Evolutionary conservation across 176 grass and related monocot species (phyloP).

Genomic region (Oryza brachyantha): DNA sequence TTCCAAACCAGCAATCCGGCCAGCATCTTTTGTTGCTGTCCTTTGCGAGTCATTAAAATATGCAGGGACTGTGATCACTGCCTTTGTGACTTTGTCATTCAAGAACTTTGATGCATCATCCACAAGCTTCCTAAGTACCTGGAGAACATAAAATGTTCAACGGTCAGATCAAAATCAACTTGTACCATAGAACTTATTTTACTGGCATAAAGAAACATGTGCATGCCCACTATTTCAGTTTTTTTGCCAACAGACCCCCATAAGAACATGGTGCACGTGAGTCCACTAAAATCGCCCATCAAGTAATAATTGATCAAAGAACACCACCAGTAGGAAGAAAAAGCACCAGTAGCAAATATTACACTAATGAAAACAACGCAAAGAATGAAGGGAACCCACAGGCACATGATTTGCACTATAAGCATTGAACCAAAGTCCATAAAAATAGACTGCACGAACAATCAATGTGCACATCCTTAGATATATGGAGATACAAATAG

Average conservation of each 20-base stretch:
- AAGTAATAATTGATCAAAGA: no score
- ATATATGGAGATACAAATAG: neutral
- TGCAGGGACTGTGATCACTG: conserved; percentile 68
- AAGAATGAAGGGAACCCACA: neutral
- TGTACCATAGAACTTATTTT: neutral
- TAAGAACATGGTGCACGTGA: neutral
- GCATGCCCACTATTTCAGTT: neutral
- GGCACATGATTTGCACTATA: neutral
- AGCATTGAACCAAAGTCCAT: neutral
- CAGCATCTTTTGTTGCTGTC: conserved; percentile 84
- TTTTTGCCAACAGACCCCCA: neutral
- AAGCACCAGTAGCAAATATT: neutral
- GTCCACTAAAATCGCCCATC: neutral
- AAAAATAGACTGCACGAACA: neutral
- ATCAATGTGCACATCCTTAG: neutral
- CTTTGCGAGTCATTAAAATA: conserved; percentile 85
- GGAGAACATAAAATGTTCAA: neutral
- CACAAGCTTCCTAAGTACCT: conserved; percentile 66
- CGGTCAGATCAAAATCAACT: neutral
- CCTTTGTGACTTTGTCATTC: conserved; percentile 78
- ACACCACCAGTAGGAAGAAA: neutral
- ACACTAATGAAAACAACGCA: neutral
- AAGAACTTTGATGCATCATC: conserved; percentile 84
- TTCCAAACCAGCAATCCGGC: conserved; percentile 69
- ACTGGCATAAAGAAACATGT: neutral